Evolutionary conservation across 345 rosid genomes (phyloP).

Genomic region (Eutrema japonicum): DNA sequence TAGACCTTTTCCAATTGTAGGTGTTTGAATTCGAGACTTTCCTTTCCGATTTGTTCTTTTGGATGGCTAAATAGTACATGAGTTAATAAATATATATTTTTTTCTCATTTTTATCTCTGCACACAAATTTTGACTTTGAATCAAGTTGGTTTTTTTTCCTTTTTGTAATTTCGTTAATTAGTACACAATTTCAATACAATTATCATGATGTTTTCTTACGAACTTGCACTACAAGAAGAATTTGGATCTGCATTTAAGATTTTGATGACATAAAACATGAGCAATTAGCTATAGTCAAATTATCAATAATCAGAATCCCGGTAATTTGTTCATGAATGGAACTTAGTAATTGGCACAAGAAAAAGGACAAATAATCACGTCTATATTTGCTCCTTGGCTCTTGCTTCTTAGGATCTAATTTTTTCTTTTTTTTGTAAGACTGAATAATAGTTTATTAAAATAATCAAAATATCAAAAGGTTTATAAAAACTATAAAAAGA

Average conservation of each 20-base stretch:
- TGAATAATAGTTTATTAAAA: no score
- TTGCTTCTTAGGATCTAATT: not conserved
- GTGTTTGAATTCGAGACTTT: not conserved
- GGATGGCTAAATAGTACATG: not conserved
- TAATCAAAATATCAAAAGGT: no score
- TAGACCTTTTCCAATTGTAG: not conserved
- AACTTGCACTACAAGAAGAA: not conserved
- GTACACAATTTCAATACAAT: not conserved
- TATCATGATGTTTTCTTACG: not conserved
- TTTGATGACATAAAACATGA: not conserved
- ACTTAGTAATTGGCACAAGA: not conserved
- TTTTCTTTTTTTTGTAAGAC: no score
- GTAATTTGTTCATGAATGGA: not conserved
- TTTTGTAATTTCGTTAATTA: not conserved
- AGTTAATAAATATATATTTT: not conserved
- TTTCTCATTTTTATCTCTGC: not conserved
- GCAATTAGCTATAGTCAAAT: not conserved
- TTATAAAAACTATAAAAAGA: no score
- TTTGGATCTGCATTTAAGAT: not conserved
- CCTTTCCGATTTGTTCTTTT: not conserved
- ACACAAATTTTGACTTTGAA: conserved; percentile 35
- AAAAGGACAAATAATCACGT: not conserved
- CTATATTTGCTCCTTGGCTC: not conserved
- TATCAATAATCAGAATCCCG: not conserved
- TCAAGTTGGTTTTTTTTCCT: not conserved